Base-by-base conservation (phyloP, 2,329 filamentous ascomycete genomes). In the Trichoderma asperellum region DNA sequence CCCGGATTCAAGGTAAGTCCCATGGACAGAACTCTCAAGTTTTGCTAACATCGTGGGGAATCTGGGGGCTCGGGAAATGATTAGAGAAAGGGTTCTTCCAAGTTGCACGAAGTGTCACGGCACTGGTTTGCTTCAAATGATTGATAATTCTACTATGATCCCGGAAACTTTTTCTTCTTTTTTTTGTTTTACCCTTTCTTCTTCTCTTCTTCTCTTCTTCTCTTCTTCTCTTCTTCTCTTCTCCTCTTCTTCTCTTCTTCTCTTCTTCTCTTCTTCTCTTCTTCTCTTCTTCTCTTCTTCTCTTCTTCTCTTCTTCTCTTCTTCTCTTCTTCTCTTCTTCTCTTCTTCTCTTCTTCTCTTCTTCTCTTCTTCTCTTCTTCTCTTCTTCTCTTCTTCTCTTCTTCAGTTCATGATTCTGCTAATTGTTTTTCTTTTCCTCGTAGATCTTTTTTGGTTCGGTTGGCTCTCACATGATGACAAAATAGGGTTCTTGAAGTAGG, bases 1-100 rank as follows among this genome's bases (percentile, higher is more conserved):
- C 57, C 47, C 16, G 16, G 29, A 62, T 18, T 12, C n/a, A 21
- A 68, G 56, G 34, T 68, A 21, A 68, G 57, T 68, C 32, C 16
- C 37, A n/a, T n/a, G 18, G 7, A 14, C 40, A 43, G 40, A 43
- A 43, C 40, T 27, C 32, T 10, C 32, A 34, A 11, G 47, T 52
- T 52, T 59, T 18, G 21, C 27, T 55, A 56, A 24, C 43, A 16
- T 29, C 10, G 16, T 12, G 16, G 40, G 40, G 40, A 21, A 27
- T 27, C 16, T 12, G 21, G n/a, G 21, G n/a, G 24, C 18, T 29
- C n/a, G 18, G 65, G 49, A 61, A 40, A 55, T 68, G 65, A 68
- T 68, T 60, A 47, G 12, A 49, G 12, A 43, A 4, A 49, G 57
- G 57, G 57, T 60, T 60, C 57, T 60, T 60, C 11, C 12, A 21